These are phyloP conservation scores for Stenocarpella maydis DNA, from an alignment of 2,329 filamentous ascomycete species.

Conservation along the genomic window DNA sequence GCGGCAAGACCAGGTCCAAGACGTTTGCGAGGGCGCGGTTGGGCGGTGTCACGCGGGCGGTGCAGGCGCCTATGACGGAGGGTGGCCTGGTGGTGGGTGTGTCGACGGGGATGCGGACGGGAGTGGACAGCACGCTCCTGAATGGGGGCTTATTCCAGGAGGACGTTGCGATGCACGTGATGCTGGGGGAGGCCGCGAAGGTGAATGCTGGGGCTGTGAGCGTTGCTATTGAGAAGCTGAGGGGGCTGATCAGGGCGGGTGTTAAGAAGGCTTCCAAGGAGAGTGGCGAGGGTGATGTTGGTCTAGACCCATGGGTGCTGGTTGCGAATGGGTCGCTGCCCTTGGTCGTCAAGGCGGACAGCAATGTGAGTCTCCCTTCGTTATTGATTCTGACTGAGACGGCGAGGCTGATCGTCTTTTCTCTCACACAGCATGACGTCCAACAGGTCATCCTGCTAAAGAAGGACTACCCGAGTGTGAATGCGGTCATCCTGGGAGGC, in stretches of 20 bases:
- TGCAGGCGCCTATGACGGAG: conserved; percentile 48
- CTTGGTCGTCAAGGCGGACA: conserved; percentile 50
- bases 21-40: conserved; percentile 51
- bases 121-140: conserved; percentile 47
- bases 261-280: conserved; percentile 43
- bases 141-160: conserved; percentile 52
- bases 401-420: conserved; percentile 6
- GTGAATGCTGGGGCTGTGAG: conserved; percentile 40
- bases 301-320: conserved; percentile 44
- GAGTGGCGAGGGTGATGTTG: conserved; percentile 28
- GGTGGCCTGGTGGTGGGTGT: conserved; percentile 49
- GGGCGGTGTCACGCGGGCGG: conserved; percentile 53
- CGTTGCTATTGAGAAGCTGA: conserved; percentile 44
- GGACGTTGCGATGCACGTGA: conserved; percentile 53
- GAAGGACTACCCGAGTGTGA: conserved; percentile 44
- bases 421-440: conserved; percentile 47
- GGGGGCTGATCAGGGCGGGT: conserved; percentile 47
- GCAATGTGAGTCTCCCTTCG: conserved; percentile 42
- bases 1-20: conserved; percentile 39
- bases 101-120: conserved; percentile 51
- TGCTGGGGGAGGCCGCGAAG: conserved; percentile 47
- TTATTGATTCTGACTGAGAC: not conserved
- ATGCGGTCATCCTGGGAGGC: conserved; percentile 50
- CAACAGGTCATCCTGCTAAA: conserved; percentile 51
- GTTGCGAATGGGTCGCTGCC: conserved; percentile 49